Evolutionary conservation across 345 rosid genomes (phyloP), one percentile per base, ranked within the genome.

Genomic region (Turnera subulata): DNA sequence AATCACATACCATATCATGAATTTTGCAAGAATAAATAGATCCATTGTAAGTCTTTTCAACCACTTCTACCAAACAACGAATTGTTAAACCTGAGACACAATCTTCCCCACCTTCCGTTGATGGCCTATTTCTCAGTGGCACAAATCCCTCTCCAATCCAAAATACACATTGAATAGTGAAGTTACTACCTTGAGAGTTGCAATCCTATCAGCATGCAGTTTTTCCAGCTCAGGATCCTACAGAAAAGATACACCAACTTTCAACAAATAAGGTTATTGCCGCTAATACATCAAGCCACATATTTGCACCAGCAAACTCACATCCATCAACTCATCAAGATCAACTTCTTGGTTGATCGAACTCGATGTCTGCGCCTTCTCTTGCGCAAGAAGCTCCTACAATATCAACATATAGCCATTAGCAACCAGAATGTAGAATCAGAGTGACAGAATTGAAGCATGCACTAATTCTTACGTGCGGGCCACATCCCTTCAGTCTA

Each of bases 151-250:
- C 90, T 14, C 82, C 85, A 2, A 81, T 66, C 94, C 88, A 86
- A 13, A n/a, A 56, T 24, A 1, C 53, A 55, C 11, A 42, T 20
- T 16, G 26, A 15, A 39, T 11, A 19, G 24, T n/a, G 40, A 13
- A n/a, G 22, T 40, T 55, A 67, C 53, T 56, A 86, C 98, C 97
- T 86, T 92, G 20, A 89, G 84, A 51, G 97, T 84, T 1, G 97
- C 91, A 76, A 89, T 86, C 73, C 95, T 79, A 54, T 92, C 97
- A 0, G 95, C 88, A 64, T 92, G 98, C 82, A 92, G 55, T 59
- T 82, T 92, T 68, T 89, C 95, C 54, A 92, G 81, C 75, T 89
- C 98, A 13, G 98, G 98, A 71, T 89, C 97, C 98, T 92, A 69
- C 8, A 76, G 11, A 69, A 39, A 49, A 58, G 61, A 48, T 48